Base-by-base conservation (phyloP, 2,329 filamentous ascomycete genomes). In the Parastagonospora nodorum region DNA sequence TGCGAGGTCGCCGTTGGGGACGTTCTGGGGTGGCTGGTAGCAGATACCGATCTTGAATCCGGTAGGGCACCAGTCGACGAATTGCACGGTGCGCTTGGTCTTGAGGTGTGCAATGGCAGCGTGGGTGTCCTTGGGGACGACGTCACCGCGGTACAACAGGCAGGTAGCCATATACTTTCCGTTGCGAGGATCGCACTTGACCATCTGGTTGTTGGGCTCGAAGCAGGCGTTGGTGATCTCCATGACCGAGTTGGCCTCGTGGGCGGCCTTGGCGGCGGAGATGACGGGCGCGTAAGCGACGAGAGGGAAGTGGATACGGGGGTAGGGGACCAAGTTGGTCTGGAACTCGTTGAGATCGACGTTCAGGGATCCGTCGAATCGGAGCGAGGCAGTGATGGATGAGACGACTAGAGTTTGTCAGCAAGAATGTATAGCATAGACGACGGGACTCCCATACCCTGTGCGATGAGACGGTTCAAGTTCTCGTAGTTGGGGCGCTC, bases 21-120 rank as follows among this genome's bases (percentile, higher is more conserved):
- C 93, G 80, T 90, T 89, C 82, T 95, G 86, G 64, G 93, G 93
- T 74, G 92, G 90, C 84, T 97, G 92, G 88, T 95, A 97, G 89
- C 92, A 97, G 84, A 99, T 99, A 84, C 94, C 94, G 67, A 99
- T 90, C 90, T 99, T 99, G 89, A 99, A 99, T 67, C 94, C 94
- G 78, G 94, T 99, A 56, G 94, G 94, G 87, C 94, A 99, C 94
- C 94, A 99, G 82, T 99, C 94, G 75, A 99, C 94, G 76, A 97
- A 96, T 82, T 97, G 92, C 75, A 99, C 96, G 69, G 94, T 96
- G 72, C 91, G 89, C 89, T 97, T 97, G 78, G 94, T 96, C 90
- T 97, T 99, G 75, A 97, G 89, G 62, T 90, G 92, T 57, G 93
- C 92, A 66, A 97, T 92, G 61, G 94, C 93, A 54, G 81, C 85